These are phyloP conservation scores for Globisporangium iwayamae DNA, from an alignment of 352 stramenopile genomes.

Conservation along the genomic window DNA sequence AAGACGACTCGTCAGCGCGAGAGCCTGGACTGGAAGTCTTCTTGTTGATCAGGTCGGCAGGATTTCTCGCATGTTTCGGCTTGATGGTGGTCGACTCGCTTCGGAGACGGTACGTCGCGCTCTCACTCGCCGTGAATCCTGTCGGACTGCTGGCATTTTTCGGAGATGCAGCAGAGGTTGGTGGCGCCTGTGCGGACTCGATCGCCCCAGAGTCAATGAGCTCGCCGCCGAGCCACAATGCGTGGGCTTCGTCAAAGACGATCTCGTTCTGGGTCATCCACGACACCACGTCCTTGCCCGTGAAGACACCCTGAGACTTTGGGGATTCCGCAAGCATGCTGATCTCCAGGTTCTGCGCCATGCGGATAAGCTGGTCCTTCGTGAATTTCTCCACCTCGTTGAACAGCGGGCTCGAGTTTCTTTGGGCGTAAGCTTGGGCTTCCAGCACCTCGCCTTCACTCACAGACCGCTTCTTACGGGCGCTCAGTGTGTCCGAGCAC, in stretches of 20 bases:
- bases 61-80: constrained; percentile 5
- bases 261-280: constrained; percentile 84
- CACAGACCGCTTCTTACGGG: constrained; percentile 45
- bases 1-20: background rate
- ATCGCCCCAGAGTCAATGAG: constrained; percentile 58
- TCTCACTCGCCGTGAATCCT: constrained; percentile 11
- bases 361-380: constrained; percentile 67
- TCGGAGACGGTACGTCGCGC: constrained; percentile 33
- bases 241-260: constrained; percentile 63
- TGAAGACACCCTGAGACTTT: constrained; percentile 44
- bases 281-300: constrained; percentile 51
- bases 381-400: constrained; percentile 78
- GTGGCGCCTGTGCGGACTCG: constrained; percentile 15
- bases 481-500: constrained; percentile 45
- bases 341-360: constrained; percentile 71
- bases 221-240: constrained; percentile 71
- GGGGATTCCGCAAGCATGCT: constrained; percentile 45
- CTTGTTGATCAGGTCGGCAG: constrained; percentile 1
- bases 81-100: constrained; percentile 34
- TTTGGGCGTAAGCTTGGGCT: constrained; percentile 12
- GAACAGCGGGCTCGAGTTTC: constrained; percentile 25
- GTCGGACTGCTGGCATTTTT: constrained; percentile 24
- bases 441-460: constrained; percentile 52
- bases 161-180: constrained; percentile 13
- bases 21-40: constrained; percentile 3